These are phyloP conservation scores for Carex myosuroides DNA, from an alignment of 176 grass and related monocot species.

Conservation along the genomic window DNA sequence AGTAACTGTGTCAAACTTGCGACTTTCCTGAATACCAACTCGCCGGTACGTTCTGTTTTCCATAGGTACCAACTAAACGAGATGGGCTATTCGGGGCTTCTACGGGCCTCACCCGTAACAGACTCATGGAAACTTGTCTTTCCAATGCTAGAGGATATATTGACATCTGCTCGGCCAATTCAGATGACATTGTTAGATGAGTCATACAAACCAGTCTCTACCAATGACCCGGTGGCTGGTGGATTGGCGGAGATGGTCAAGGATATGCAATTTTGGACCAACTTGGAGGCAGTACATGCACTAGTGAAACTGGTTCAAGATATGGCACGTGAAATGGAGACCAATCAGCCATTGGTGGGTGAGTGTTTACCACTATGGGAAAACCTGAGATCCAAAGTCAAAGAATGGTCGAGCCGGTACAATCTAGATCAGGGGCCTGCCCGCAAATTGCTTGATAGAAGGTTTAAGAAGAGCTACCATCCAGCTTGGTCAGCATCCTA, in stretches of 20 bases:
- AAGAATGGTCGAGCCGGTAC: slow-evolving; percentile 57
- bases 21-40: slow-evolving; percentile 59
- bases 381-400: slow-evolving; percentile 49
- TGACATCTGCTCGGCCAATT: slow-evolving; percentile 34
- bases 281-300: slow-evolving; percentile 47
- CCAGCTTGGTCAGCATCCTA: slow-evolving; percentile 78
- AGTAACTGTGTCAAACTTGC: slow-evolving; percentile 51
- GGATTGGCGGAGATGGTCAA: slow-evolving; percentile 61
- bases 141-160: slow-evolving; percentile 52
- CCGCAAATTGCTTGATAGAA: slow-evolving; percentile 44
- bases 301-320: slow-evolving; percentile 56
- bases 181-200: slow-evolving; percentile 46
- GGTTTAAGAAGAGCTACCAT: slow-evolving; percentile 76
- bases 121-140: slow-evolving; percentile 33
- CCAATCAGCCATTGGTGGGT: slow-evolving; percentile 61
- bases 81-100: slow-evolving; percentile 47
- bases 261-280: slow-evolving; percentile 43
- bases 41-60: slow-evolving; percentile 38
- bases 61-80: slow-evolving; percentile 62
- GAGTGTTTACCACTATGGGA: slow-evolving; percentile 79
- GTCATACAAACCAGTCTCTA: slow-evolving; percentile 51
- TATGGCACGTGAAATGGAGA: slow-evolving; percentile 68
- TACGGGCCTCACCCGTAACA: slow-evolving; percentile 29
- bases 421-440: slow-evolving; percentile 28
- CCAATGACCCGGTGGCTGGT: slow-evolving; percentile 36